Evolutionary conservation across 2,329 filamentous ascomycete genomes (phyloP), one percentile per base, ranked within the genome.

Genomic region (Cryoendolithus antarcticus): DNA sequence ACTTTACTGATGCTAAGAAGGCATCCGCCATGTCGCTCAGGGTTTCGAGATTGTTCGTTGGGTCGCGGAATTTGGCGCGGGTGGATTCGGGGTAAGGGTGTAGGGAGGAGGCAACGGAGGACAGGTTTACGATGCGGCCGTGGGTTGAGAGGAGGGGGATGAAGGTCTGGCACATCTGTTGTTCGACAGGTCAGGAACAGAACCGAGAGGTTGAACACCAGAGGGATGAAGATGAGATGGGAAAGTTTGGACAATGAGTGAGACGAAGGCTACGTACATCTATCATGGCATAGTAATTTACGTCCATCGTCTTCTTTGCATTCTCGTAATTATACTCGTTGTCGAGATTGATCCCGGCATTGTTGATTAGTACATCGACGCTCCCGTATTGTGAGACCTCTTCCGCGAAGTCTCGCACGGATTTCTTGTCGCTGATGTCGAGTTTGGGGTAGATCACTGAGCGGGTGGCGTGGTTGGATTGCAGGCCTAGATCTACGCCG

Each of bases 71-170:
- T 2, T 50, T 48, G 4, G 44, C 33, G 34, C 49, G 49, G 27
- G 53, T 48, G 36, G 45, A 32, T 11, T 45, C 29, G 28, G 42
- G 31, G 48, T 60, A 62, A 32, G 47, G 43, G 24, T 54, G 52
- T 30, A 59, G 45, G 9, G 45, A 39, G 0, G 52, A 56, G n/a
- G 48, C 54, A 8, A 56, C 46, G 12, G 57, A 57, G 3, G 59
- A 55, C n/a, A 63, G 38, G 30, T 56, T 60, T 27, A 62, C 59
- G 15, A 63, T 59, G 28, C 60, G 51, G 24, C 54, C 54, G 12
- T 44, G 29, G 13, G 45, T 39, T 12, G 42, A 41, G 9, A 59
- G 41, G 24, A 54, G 43, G 6, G 57, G 56, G 12, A 58, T 43
- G 43, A 58, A 51, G n/a, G 48, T 46, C 35, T 51, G 45, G 41